These are phyloP conservation scores for Spongispora temasekensis DNA, from an alignment of 1,284 basidiomycete genomes.

Conservation along the genomic window DNA sequence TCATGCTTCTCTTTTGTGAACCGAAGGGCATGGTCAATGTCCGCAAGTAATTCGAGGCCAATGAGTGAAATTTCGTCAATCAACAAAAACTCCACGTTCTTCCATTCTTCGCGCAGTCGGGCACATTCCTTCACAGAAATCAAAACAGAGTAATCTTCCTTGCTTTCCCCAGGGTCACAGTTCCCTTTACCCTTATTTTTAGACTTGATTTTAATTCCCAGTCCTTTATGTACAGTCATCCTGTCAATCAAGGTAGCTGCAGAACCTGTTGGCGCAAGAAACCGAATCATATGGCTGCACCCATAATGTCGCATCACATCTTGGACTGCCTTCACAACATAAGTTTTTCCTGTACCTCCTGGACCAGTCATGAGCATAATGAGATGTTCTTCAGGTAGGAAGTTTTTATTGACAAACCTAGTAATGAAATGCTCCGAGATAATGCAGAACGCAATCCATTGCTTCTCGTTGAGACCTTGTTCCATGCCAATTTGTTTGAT, in stretches of 20 bases:
- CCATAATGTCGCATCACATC: not conserved
- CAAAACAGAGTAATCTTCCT: not conserved
- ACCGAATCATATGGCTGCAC: not conserved
- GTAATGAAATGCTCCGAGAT: constrained; percentile 1
- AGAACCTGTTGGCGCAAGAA: not conserved
- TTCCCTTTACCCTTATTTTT: constrained; percentile 5
- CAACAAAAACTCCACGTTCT: not conserved
- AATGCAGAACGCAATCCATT: not conserved
- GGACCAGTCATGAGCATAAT: constrained; percentile 7
- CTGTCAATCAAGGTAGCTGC: constrained; percentile 5
- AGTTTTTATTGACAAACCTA: not conserved
- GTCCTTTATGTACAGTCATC: constrained; percentile 2
- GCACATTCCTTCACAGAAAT: not conserved
- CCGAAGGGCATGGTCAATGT: not conserved
- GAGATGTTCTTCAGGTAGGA: not conserved
- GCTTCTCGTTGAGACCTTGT: not conserved
- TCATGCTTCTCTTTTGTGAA: not conserved
- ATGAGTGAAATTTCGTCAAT: not conserved
- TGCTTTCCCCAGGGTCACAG: not conserved
- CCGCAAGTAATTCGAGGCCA: not conserved
- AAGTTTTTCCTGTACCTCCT: not conserved
- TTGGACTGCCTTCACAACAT: not conserved
- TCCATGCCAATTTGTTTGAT: not conserved
- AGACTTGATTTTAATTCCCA: constrained; percentile 6
- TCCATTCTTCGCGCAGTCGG: not conserved